Percentiles rank a stretch among this genome's conserved stretches.
phyloP scores from a whole-genome alignment of 2,329 filamentous ascomycete species.

The Pseudogymnoascus sp. region DNA sequence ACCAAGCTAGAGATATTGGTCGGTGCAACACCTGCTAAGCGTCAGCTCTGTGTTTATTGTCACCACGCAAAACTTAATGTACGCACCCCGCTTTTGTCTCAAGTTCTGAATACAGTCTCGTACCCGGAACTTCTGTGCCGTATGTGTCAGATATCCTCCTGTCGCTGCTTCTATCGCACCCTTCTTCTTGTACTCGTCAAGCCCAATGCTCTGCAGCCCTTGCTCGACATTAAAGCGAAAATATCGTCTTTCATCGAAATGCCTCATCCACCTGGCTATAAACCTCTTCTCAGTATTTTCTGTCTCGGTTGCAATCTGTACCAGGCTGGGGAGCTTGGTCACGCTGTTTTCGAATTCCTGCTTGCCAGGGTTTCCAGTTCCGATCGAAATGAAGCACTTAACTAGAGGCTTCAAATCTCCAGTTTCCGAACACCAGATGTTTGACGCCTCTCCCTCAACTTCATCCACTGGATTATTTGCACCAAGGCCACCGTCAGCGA shows the following conservation, averaged over 20 bases:
- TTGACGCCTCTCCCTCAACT: conserved; percentile 22
- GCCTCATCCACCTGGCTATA: conserved; percentile 19
- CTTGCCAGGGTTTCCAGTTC: conserved; percentile 22
- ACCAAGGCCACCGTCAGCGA: conserved; percentile 24
- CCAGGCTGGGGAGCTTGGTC: conserved; percentile 16
- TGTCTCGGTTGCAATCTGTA: conserved; percentile 24
- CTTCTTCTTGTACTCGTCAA: conserved; percentile 20
- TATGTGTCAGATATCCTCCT: conserved; percentile 18
- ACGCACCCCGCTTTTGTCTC: conserved; percentile 21
- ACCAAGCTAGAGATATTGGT: no score
- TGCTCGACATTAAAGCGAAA: conserved; percentile 29
- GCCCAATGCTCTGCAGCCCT: conserved; percentile 23
- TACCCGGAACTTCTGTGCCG: conserved; percentile 15
- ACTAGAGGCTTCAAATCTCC: conserved; percentile 24
- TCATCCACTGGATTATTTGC: conserved; percentile 27
- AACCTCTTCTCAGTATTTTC: conserved; percentile 25
- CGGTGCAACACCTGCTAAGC: no score
- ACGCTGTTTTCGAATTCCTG: conserved; percentile 18
- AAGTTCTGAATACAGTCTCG: conserved; percentile 21
- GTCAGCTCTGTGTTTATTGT: no score
- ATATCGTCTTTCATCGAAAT: conserved; percentile 24
- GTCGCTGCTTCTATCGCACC: conserved; percentile 22
- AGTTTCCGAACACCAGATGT: conserved; percentile 24
- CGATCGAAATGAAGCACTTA: conserved; percentile 26
- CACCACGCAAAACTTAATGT: no score